Evolutionary conservation across 2,329 filamentous ascomycete genomes (phyloP).

Genomic region (Trichoderma guizhouense): DNA sequence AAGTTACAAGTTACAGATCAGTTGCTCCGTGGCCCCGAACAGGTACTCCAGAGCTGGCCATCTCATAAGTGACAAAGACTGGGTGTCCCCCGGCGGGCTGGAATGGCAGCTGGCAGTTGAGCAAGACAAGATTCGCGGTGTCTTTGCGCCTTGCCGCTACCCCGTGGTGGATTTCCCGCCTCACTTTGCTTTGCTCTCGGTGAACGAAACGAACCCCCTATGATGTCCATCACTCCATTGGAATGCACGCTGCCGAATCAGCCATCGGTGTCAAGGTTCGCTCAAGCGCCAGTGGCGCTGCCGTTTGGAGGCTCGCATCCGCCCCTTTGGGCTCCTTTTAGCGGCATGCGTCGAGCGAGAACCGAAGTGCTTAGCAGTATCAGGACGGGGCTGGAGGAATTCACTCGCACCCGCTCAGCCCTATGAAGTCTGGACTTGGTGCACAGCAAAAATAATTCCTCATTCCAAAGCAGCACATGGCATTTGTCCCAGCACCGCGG

Average conservation of each 20-base stretch:
- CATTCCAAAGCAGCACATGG: neutral
- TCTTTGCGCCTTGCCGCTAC: neutral
- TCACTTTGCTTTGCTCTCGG: neutral
- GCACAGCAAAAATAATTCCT: neutral
- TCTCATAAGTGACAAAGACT: neutral
- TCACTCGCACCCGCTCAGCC: conserved; percentile 5
- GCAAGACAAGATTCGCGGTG: neutral
- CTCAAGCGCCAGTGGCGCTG: conserved; percentile 18
- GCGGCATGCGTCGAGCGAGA: neutral
- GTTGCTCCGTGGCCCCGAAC: neutral
- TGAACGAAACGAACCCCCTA: neutral
- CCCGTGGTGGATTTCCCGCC: neutral
- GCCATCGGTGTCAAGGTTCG: neutral
- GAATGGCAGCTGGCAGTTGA: neutral
- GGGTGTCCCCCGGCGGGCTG: neutral
- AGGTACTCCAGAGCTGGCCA: neutral
- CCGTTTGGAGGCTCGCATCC: neutral
- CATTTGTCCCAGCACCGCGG: neutral
- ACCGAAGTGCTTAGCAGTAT: neutral
- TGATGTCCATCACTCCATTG: neutral
- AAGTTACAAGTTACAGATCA: neutral
- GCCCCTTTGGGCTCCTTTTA: neutral
- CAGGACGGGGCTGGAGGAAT: neutral
- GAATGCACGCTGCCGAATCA: neutral
- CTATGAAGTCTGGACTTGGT: conserved; percentile 2